Conservation (phyloP, 768 basidiomycete genomes). For the Pisolithus microcarpus region DNA sequence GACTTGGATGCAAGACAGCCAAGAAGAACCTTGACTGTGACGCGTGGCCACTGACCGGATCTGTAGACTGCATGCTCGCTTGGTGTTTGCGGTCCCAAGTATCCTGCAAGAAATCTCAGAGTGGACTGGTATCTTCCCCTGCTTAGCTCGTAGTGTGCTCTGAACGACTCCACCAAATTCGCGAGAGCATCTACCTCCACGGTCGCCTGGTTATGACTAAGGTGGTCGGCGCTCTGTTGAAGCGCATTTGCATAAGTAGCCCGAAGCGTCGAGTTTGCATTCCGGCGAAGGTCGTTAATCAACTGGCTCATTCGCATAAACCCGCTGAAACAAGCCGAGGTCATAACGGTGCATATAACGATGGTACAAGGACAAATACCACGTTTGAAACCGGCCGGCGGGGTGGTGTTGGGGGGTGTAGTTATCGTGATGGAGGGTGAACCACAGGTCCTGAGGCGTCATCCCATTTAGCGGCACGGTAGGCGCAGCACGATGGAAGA, state of each 20-base stretch:
- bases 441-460: neutral
- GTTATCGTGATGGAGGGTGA: too few relatives aligned
- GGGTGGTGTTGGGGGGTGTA: too few relatives aligned
- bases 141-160: conserved; percentile 1
- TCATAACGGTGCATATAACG: too few relatives aligned
- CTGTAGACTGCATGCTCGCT: conserved; percentile 9
- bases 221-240: conserved; percentile 1
- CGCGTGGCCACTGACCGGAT: conserved; percentile 30
- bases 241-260: conserved; percentile 4
- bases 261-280: conserved; percentile 3
- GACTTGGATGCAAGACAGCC: conserved; percentile 20
- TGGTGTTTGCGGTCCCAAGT: conserved; percentile 7
- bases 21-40: conserved; percentile 25
- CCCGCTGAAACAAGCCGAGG: neutral
- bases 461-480: neutral
- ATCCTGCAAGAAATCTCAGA: conserved; percentile 1
- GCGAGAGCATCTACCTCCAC: neutral
- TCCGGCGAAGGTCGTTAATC: neutral
- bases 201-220: conserved; percentile 3
- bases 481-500: conserved; percentile 6
- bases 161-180: neutral
- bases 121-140: neutral
- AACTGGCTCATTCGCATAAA: neutral
- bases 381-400: neutral
- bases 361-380: too few relatives aligned